Percentiles rank a stretch among this genome's conserved stretches.
Evolutionary conservation across 129 eudicot species (phyloP).

Genomic region (Helichrysum umbraculigerum): DNA sequence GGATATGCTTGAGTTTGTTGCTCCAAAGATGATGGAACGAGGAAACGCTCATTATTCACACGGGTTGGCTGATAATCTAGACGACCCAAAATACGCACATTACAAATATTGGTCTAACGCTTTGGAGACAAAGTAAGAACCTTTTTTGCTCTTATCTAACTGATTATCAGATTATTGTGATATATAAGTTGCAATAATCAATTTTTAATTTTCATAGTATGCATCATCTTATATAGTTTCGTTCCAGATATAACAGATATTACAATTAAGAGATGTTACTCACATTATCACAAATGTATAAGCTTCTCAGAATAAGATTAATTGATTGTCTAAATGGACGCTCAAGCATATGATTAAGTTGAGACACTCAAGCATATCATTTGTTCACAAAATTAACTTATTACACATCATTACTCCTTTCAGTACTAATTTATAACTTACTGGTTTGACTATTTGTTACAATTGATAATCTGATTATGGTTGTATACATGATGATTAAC

Average conservation of each 20-base stretch:
- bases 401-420: too few relatives aligned
- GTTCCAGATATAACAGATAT: too few relatives aligned
- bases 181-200: neutral
- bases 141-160: neutral
- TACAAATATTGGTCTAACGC: conserved; percentile 94
- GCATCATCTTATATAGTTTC: too few relatives aligned
- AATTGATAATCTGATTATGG: neutral
- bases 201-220: neutral
- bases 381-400: too few relatives aligned
- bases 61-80: conserved; percentile 78
- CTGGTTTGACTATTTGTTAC: neutral
- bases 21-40: conserved; percentile 94
- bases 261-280: too few relatives aligned
- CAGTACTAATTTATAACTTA: too few relatives aligned
- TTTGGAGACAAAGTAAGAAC: conserved; percentile 79
- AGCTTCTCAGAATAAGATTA: too few relatives aligned
- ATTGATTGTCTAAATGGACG: too few relatives aligned
- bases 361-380: too few relatives aligned
- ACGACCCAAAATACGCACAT: conserved; percentile 82
- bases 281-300: too few relatives aligned
- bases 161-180: neutral
- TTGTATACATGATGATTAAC: neutral
- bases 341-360: too few relatives aligned
- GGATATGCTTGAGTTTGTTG: conserved; percentile 81
- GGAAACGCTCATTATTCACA: conserved; percentile 79